Base-by-base conservation (phyloP, 2,329 filamentous ascomycete species). In the Hymenotorrendiella dingleyae region DNA sequence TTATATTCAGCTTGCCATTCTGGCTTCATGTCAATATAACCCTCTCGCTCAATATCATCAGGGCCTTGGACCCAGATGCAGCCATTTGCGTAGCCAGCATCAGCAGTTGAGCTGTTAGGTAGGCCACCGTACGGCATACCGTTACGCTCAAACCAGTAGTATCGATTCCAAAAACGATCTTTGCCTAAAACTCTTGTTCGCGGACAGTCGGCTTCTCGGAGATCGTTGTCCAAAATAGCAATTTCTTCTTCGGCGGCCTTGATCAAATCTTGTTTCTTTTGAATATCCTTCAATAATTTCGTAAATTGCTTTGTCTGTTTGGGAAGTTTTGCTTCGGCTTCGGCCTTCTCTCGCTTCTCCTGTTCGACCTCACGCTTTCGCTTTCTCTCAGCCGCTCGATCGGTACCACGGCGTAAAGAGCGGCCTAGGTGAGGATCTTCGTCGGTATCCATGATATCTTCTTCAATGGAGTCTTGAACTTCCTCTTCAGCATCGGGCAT, bases 91-190 rank as follows among this genome's bases (percentile, higher is more conserved):
- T 97, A 98, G 7, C 78, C 82, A 17, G 91, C 89, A 34, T 81
- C 73, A 1, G 88, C 85, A 1, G 91, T 97, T 12, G 90, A 96
- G 63, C 88, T 94, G 51, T 77, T 79, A 0, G 90, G 90, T 42
- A 96, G 73, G 4, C 93, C 93, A 23, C 76, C 88, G 58, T 91
- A 95, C 0, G 93, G 93, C 90, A 97, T 97, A 19, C 90, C 93
- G 59, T 97, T 98, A 49, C 91, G 84, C 66, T 98, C 93, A 63
- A 97, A 96, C 91, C 93, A 98, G 71, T 94, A 97, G 66, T 97
- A 98, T 41, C 91, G 80, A 65, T 98, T 97, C 81, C 91, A 95
- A 71, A 95, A 98, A 33, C 93, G 81, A 65, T 98, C 93, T 62
- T 93, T 91, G 47, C 93, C 93, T 20, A 98, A 73, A 14, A 91